Percentiles rank a stretch among this genome's conserved stretches.
Conservation (phyloP, 192 early-diverging fungal genomes). For the Pilobolus umbonatus region DNA sequence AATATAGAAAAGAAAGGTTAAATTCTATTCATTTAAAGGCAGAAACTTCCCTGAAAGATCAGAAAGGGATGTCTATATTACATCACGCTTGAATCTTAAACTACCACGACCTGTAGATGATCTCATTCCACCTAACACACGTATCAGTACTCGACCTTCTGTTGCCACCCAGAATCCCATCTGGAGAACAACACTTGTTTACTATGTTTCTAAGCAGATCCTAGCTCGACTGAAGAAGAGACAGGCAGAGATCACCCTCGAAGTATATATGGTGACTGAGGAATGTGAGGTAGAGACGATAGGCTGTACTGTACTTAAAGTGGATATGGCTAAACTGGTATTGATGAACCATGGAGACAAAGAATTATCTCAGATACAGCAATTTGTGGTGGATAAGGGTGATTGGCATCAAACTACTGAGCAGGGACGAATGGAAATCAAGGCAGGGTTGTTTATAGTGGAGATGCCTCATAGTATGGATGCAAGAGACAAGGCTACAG, state of each 20-base stretch:
- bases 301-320: background rate
- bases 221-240: constrained; percentile 12
- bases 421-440: constrained; percentile 4
- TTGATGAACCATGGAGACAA: constrained; percentile 19
- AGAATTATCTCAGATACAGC: constrained; percentile 18
- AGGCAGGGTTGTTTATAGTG: constrained; percentile 25
- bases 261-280: constrained; percentile 11
- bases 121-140: constrained; percentile 23
- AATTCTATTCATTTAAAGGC: background rate
- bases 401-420: constrained; percentile 9
- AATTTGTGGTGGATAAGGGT: constrained; percentile 29
- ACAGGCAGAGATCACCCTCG: constrained; percentile 8
- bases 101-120: constrained; percentile 21
- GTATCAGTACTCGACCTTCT: constrained; percentile 10
- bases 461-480: constrained; percentile 18
- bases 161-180: background rate
- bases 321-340: constrained; percentile 22
- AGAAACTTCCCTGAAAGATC: constrained; percentile 3
- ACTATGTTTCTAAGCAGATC: constrained; percentile 25
- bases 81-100: constrained; percentile 17
- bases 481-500: background rate
- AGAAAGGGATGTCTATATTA: constrained; percentile 16
- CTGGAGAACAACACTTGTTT: constrained; percentile 24
- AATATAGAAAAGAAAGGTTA: background rate
- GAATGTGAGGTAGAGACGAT: background rate